Evolutionary conservation across 1,284 basidiomycete species (phyloP).

Genomic region (Trichosporon faecale): DNA sequence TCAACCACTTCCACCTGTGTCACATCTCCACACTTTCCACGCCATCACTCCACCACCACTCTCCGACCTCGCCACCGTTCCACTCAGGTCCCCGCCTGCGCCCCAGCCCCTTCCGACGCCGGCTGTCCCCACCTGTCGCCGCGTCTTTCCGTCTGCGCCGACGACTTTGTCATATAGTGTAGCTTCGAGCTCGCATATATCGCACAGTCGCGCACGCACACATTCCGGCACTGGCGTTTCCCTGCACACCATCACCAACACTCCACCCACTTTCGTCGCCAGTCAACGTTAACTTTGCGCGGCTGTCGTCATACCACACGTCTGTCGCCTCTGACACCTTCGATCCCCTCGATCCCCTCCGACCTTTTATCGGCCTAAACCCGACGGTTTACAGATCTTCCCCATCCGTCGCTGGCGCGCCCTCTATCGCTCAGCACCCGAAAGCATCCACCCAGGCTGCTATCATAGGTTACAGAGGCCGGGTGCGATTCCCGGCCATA

Average conservation of each 20-base stretch:
- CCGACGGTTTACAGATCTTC: neutral
- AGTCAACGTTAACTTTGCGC: neutral
- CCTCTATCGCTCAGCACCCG: neutral
- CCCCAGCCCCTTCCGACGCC: neutral
- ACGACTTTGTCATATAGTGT: neutral
- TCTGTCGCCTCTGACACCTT: neutral
- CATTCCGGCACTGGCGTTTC: neutral
- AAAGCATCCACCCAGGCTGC: neutral
- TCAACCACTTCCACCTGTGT: neutral
- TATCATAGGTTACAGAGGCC: constrained; percentile 18
- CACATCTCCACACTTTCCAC: neutral
- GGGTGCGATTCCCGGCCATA: constrained; percentile 30
- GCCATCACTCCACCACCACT: neutral
- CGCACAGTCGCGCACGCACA: neutral
- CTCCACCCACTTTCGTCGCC: neutral
- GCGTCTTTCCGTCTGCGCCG: neutral
- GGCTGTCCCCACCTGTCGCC: neutral
- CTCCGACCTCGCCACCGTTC: neutral
- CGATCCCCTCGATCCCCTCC: neutral
- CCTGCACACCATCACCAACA: neutral
- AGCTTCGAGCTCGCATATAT: neutral
- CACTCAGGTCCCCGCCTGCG: neutral
- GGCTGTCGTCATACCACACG: constrained; percentile 5
- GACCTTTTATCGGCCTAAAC: neutral
- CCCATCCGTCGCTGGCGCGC: constrained; percentile 4